Evolutionary conservation across 176 grass and related monocot genomes (phyloP).

Genomic region (Pharus latifolius): DNA sequence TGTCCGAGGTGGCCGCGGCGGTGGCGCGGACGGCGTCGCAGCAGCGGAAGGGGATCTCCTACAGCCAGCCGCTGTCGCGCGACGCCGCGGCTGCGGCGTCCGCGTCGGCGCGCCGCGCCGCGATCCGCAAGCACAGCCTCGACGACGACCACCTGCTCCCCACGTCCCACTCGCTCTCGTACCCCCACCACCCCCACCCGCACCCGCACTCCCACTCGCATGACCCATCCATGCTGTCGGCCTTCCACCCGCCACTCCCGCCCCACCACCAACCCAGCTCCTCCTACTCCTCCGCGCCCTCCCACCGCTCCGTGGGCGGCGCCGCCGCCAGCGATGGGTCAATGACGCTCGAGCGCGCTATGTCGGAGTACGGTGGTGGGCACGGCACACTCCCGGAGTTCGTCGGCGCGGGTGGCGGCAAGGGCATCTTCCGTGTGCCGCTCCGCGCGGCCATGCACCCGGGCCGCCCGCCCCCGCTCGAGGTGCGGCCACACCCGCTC

Average conservation of each 20-base stretch:
- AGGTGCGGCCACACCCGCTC: slow-evolving; percentile 71
- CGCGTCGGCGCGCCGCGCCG: slow-evolving; percentile 35
- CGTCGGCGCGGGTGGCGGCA: slow-evolving; percentile 45
- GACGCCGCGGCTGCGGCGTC: slow-evolving; percentile 26
- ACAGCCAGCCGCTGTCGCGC: slow-evolving; percentile 70
- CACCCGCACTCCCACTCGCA: too few relatives aligned
- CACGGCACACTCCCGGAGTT: slow-evolving; percentile 66
- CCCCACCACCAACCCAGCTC: slow-evolving; percentile 19
- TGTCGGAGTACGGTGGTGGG: slow-evolving; percentile 73
- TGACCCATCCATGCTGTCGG: too few relatives aligned
- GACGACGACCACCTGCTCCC: slow-evolving; percentile 41
- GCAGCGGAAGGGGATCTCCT: slow-evolving; percentile 59
- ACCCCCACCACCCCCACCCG: slow-evolving; percentile 27
- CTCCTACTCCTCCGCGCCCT: slow-evolving; percentile 14
- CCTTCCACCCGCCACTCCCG: slow-evolving; percentile 25
- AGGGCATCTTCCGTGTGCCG: slow-evolving; percentile 70
- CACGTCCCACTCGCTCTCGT: slow-evolving; percentile 27
- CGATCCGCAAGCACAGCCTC: slow-evolving; percentile 66
- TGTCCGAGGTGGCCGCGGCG: slow-evolving; percentile 14
- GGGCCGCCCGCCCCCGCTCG: slow-evolving; percentile 53
- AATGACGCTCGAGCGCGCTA: slow-evolving; percentile 66
- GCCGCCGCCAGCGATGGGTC: slow-evolving; percentile 39
- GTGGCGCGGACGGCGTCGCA: background rate
- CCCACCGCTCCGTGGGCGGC: slow-evolving; percentile 6
- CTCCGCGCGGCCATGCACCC: slow-evolving; percentile 78